Evolutionary conservation across 495 filamentous ascomycete genomes (phyloP), one percentile per base, ranked within the genome.

Genomic region (Cryomyces antarcticus): DNA sequence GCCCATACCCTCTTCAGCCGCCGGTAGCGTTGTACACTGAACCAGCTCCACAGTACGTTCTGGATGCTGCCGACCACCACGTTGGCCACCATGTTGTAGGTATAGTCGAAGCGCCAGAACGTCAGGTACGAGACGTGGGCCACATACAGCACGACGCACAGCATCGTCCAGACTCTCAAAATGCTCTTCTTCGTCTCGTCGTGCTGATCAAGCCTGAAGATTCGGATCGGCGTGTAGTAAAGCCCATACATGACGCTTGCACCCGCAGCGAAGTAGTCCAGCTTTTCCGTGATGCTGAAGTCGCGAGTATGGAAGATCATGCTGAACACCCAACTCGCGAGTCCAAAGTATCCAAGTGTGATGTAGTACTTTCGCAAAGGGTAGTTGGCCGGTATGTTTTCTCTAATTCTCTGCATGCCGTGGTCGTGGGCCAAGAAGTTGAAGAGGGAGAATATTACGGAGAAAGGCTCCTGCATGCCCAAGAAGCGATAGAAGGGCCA

Each of bases 21-120:
- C 52, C 67, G 64, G 61, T 89, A 96, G 41, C 77, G 71, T 52
- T 57, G 60, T 45, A 80, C 74, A 50, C 82, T 87, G 59, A 92
- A 95, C 49, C 68, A 75, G 10, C 70, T 82, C 89, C 89, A 97
- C 43, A 97, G 54, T 5, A 75, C 37, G 48, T 96, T 94, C 56
- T 82, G 78, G 28, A 92, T 56, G 39, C 82, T 66, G 0, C 89
- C 89, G 27, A 81, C 70, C 9, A 71, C 75, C 28, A 97, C 82
- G 52, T 95, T 96, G 12, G 86, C 92, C 2, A 75, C 72, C 87
- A 96, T 97, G 52, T 97, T 97, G 62, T 97, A 97, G 3, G 76
- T 77, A 55, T 97, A 97, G 56, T 95, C 80, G 84, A 89, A 97
- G 28, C 66, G 66, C 71, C 82, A 78, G 47, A 84, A 72, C 51